A percentile compares a stretch with the other conserved stretches of the same genome.
Conservation (phyloP, 768 basidiomycete genomes). For the Hortiboletus flavorubellus region DNA sequence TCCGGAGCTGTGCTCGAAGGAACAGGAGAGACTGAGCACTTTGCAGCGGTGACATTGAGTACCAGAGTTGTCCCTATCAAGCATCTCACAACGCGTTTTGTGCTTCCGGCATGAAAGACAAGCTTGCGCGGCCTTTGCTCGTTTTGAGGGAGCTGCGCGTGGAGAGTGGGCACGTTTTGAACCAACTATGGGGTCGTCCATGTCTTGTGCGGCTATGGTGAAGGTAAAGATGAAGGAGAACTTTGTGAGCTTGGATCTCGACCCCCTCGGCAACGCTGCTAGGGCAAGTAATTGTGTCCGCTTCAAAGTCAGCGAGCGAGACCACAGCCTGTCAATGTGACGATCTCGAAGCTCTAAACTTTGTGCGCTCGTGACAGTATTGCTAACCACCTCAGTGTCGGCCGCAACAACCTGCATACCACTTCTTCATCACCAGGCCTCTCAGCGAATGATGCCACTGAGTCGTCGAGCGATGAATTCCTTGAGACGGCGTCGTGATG, state of each 20-base stretch:
- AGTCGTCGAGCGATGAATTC: neutral
- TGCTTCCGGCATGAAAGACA: conserved; percentile 46
- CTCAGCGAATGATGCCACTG: neutral
- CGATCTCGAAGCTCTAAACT: conserved; percentile 2
- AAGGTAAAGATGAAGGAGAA: conserved; percentile 4
- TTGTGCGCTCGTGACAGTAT: neutral
- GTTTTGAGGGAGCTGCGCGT: conserved; percentile 31
- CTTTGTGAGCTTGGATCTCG: neutral
- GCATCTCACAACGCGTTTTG: conserved; percentile 49
- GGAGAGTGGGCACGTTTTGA: conserved; percentile 33
- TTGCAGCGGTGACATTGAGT: conserved; percentile 49
- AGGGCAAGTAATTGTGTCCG: conserved; percentile 15
- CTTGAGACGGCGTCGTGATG: conserved; percentile 9
- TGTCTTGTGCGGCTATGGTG: conserved; percentile 17
- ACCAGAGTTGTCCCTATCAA: conserved; percentile 37
- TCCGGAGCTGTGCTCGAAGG: conserved; percentile 37
- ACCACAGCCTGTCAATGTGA: neutral
- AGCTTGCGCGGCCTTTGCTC: conserved; percentile 43
- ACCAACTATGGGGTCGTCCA: conserved; percentile 21
- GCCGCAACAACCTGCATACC: neutral
- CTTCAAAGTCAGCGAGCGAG: conserved; percentile 27
- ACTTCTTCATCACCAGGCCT: neutral
- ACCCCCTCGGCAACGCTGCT: conserved; percentile 11
- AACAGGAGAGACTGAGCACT: conserved; percentile 45
- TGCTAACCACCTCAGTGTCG: neutral